Evolutionary conservation across 306 rosid genomes (phyloP).

Genomic region (Trifolium repens): DNA sequence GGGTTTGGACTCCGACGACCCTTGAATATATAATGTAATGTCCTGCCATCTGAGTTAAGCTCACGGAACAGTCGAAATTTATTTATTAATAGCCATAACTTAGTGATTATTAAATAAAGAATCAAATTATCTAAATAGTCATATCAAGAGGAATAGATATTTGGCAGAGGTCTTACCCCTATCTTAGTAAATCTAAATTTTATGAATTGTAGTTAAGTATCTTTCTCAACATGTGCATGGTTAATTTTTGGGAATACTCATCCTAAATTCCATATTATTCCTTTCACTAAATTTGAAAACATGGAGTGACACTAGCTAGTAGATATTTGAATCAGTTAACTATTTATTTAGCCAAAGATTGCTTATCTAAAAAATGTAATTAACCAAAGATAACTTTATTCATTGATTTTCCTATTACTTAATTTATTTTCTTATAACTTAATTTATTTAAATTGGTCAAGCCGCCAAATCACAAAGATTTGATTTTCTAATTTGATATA

Average conservation of each 20-base stretch:
- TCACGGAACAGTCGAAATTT: too few relatives aligned
- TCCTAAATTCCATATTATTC: neutral
- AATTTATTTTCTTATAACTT: neutral
- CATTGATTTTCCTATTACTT: neutral
- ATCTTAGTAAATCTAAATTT: neutral
- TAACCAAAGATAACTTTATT: neutral
- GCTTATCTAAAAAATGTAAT: too few relatives aligned
- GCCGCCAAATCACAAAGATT: too few relatives aligned
- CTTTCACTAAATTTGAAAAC: neutral
- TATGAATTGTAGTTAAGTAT: neutral
- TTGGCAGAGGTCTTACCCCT: neutral
- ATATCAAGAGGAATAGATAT: constrained; percentile 11
- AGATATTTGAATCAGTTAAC: too few relatives aligned
- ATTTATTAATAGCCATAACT: too few relatives aligned
- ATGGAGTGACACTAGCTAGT: too few relatives aligned
- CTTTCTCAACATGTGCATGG: neutral
- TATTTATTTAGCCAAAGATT: neutral
- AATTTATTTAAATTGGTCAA: neutral
- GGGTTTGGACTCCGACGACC: too few relatives aligned
- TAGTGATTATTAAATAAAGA: neutral
- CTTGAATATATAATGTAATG: too few relatives aligned
- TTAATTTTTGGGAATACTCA: neutral
- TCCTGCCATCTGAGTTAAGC: too few relatives aligned
- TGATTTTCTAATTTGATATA: constrained; percentile 19
- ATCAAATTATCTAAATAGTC: constrained; percentile 6